Evolutionary conservation across 225 moss, liverwort and hornwort species (phyloP), one percentile per base, ranked within the genome.

Genomic region (Antitrichia curtipendula): DNA sequence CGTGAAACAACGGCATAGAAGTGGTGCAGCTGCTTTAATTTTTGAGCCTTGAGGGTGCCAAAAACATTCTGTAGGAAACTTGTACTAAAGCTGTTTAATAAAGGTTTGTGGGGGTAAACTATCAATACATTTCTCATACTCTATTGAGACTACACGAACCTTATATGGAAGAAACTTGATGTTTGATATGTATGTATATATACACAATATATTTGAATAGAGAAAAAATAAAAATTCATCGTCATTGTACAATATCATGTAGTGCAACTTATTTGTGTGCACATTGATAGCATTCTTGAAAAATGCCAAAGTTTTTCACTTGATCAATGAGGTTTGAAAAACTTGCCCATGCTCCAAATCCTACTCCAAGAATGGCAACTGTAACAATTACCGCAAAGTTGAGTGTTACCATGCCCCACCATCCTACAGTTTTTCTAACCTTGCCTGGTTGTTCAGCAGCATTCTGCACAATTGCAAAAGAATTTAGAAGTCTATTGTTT

Each of bases 1-100:
- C 59, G 90, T 94, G 91, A 95, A 95, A 75, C 92, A 94, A 69
- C 91, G 92, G 54, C 90, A 89, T n/a, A 90, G 92, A 88, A 94
- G 92, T 85, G 92, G 91, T 71, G 92, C 91, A 60, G 95, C 95
- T 13, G 88, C 95, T 69, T 88, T 95, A 34, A 91, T 90, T 68
- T 95, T 95, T 65, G 95, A 95, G 86, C 90, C 93, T 81, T 95
- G 83, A 93, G 56, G 68, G 74, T 75, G 84, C 47, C 62, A 8
- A 75, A 54, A 10, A 27, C 29, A 64, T 78, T 74, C 43, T 81
- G 84, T 75, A 40, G 80, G 68, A 81, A 80, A 45, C 32, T 66
- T 58, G 59, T 85, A 80, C 17, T 69, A 63, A 57, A 78, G 41
- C 82, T 72, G 34, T 66, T 78, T 19, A 17, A 57, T 78, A 56